Evolutionary conservation across 164 flowering plant species (phyloP).

Genomic region (Vitis labrusca): DNA sequence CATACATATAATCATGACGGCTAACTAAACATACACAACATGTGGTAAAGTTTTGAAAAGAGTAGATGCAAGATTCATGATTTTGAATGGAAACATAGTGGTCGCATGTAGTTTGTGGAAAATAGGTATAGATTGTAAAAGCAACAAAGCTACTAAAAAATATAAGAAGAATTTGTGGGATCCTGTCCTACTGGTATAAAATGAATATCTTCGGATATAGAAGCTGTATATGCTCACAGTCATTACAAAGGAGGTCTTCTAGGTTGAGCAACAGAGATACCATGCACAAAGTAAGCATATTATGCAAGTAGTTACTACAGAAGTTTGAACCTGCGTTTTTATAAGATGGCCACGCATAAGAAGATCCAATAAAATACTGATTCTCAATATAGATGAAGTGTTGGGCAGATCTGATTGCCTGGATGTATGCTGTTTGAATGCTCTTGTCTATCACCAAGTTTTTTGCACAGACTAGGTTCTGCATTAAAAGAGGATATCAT

Average conservation of each 20-base stretch:
- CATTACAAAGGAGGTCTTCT: not conserved
- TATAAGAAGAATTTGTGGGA: no score
- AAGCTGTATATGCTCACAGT: no score
- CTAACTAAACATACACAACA: no score
- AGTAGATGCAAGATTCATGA: no score
- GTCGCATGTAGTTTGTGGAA: no score
- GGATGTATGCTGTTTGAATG: conserved; percentile 54
- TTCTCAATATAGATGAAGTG: conserved; percentile 54
- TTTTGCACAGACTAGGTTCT: conserved; percentile 53
- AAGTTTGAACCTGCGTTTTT: conserved; percentile 37
- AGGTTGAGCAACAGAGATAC: not conserved
- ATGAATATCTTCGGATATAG: no score
- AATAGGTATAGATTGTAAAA: no score
- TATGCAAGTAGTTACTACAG: not conserved
- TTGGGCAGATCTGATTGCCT: conserved; percentile 52
- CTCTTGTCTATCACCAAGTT: conserved; percentile 49
- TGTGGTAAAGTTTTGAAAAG: no score
- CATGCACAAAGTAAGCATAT: not conserved
- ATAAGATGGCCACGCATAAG: conserved; percentile 49
- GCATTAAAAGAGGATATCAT: conserved; percentile 9
- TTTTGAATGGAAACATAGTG: no score
- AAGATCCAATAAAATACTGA: conserved; percentile 55
- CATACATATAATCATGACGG: no score
- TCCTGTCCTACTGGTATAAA: no score
- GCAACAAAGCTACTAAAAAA: no score